A percentile compares a stretch with the other conserved stretches of the same genome.
phyloP scores from a whole-genome alignment of 2,329 filamentous ascomycete genomes.

The Dactylonectria macrodidyma region DNA sequence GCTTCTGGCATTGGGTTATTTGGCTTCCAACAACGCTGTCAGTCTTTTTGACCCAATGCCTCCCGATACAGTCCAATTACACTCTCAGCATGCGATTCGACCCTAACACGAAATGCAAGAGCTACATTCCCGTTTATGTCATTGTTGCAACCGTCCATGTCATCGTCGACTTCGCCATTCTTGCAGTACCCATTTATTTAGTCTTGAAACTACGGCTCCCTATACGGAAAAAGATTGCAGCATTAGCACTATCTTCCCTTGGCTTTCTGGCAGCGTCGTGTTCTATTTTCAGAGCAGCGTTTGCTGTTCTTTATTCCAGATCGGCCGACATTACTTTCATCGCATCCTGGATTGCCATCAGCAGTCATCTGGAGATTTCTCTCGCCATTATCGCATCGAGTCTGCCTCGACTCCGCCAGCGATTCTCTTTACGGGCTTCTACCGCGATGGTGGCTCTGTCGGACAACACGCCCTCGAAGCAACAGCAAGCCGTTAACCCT shows the following conservation, averaged over 20 bases:
- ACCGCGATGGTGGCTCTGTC: not conserved
- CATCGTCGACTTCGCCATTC: slow-evolving; percentile 8
- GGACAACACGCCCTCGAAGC: not conserved
- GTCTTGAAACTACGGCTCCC: not conserved
- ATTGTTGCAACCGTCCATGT: slow-evolving; percentile 6
- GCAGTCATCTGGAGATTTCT: slow-evolving; percentile 6
- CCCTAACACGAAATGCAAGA: slow-evolving; percentile 2
- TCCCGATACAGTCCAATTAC: slow-evolving; percentile 9
- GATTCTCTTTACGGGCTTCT: not conserved
- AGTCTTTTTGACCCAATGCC: slow-evolving; percentile 1
- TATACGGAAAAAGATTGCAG: not conserved
- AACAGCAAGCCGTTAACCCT: not conserved
- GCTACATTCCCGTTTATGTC: slow-evolving; percentile 1
- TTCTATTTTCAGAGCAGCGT: slow-evolving; percentile 6
- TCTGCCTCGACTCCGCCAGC: not conserved
- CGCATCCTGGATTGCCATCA: slow-evolving; percentile 4
- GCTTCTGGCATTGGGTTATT: slow-evolving; percentile 3
- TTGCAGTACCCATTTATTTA: slow-evolving; percentile 3
- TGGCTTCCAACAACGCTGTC: slow-evolving; percentile 10
- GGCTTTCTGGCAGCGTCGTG: slow-evolving; percentile 3
- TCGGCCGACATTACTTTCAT: slow-evolving; percentile 1
- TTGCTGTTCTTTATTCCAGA: slow-evolving; percentile 4
- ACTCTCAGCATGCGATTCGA: not conserved
- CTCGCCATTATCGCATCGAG: slow-evolving; percentile 10
- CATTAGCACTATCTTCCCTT: not conserved